These are phyloP conservation scores for Marasmius oreades DNA, from an alignment of 1,284 basidiomycete species.

Conservation along the genomic window DNA sequence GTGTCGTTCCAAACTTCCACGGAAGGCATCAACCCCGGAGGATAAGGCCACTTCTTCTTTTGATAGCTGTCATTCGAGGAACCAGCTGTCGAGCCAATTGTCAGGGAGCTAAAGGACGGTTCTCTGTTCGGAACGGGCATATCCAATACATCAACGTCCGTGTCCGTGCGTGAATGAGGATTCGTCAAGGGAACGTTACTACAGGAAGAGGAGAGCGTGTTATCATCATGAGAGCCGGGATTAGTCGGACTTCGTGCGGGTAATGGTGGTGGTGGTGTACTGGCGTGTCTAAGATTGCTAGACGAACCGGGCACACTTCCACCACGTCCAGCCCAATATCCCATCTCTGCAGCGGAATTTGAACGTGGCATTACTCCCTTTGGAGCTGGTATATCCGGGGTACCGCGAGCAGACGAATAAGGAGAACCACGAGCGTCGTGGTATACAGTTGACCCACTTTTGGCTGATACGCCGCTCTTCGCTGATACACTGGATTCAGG, in stretches of 20 bases:
- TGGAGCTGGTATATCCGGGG: conserved; percentile 39
- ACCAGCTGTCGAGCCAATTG: conserved; percentile 24
- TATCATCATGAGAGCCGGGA: conserved; percentile 37
- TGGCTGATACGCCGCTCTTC: conserved; percentile 33
- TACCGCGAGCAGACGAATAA: conserved; percentile 43
- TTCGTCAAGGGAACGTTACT: neutral
- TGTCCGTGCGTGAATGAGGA: conserved; percentile 15
- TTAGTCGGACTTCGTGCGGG: conserved; percentile 13
- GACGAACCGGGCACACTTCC: conserved; percentile 2
- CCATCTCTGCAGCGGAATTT: conserved; percentile 8
- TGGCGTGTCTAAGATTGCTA: conserved; percentile 10
- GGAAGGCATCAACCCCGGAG: conserved; percentile 38
- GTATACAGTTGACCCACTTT: conserved; percentile 53
- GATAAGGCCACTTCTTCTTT: conserved; percentile 30
- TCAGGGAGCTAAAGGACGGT: conserved; percentile 43
- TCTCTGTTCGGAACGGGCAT: conserved; percentile 53
- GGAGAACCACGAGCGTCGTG: conserved; percentile 43
- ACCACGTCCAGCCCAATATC: conserved; percentile 14
- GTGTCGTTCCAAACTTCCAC: conserved; percentile 27
- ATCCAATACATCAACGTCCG: conserved; percentile 52
- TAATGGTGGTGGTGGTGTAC: conserved; percentile 15
- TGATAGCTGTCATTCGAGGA: conserved; percentile 12
- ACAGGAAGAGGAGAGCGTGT: conserved; percentile 10
- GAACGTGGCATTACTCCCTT: conserved; percentile 42
- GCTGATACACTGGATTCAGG: conserved; percentile 55